Evolutionary conservation across 495 filamentous ascomycete genomes (phyloP).

Genomic region (Tetracladium marchalianum): DNA sequence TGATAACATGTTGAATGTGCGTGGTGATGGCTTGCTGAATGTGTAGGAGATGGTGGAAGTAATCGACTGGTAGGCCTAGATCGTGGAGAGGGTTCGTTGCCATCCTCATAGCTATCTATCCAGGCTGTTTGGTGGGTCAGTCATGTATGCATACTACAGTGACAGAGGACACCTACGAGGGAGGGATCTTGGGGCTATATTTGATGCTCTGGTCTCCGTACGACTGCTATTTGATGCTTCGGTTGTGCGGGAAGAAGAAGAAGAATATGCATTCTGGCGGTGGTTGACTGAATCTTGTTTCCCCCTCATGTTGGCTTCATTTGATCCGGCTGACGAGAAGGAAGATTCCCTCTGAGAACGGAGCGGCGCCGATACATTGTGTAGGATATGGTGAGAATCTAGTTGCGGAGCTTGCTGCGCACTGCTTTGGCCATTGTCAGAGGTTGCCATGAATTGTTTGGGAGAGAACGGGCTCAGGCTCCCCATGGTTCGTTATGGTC

Average conservation of each 20-base stretch:
- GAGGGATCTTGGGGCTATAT: conserved; percentile 25
- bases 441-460: conserved; percentile 7
- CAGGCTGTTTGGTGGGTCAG: conserved; percentile 29
- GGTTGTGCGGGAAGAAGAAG: conserved; percentile 10
- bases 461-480: background rate
- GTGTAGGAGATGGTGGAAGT: conserved; percentile 12
- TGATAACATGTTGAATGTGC: conserved; percentile 52
- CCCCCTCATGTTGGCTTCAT: conserved; percentile 4
- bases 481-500: too few species aligned
- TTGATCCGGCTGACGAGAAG: conserved; percentile 6
- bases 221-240: conserved; percentile 8
- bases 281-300: conserved; percentile 3
- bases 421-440: conserved; percentile 1
- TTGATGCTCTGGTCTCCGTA: conserved; percentile 19
- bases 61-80: conserved; percentile 25
- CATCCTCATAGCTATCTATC: conserved; percentile 37
- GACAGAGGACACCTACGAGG: conserved; percentile 26
- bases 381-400: conserved; percentile 11
- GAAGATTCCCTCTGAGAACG: conserved; percentile 6
- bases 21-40: conserved; percentile 29
- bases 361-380: conserved; percentile 3
- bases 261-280: conserved; percentile 7
- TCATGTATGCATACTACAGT: too few species aligned
- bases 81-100: conserved; percentile 7
- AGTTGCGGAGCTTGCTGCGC: background rate